Evolutionary conservation across 257 asterid species (phyloP).

Genomic region (Nicotiana attenuata): DNA sequence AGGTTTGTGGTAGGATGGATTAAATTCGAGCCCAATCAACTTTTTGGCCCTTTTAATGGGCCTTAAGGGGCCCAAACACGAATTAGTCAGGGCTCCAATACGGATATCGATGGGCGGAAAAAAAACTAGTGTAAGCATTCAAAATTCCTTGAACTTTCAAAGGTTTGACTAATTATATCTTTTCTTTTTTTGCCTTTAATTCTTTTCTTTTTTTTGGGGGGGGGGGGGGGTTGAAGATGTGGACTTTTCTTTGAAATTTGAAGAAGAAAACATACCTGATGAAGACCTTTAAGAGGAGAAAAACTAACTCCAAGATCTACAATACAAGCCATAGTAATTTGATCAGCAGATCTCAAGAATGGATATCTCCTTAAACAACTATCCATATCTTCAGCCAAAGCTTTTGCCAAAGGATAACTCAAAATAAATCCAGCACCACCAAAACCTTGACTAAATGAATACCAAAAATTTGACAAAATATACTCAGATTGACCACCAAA

Average conservation of each 20-base stretch:
- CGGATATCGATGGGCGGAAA: no score
- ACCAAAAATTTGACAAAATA: constrained; percentile 44
- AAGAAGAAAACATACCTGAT: constrained; percentile 33
- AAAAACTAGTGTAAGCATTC: background rate
- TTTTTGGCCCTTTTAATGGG: no score
- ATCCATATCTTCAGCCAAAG: constrained; percentile 43
- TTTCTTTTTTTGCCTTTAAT: background rate
- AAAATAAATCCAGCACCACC: constrained; percentile 61
- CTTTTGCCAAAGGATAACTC: constrained; percentile 50
- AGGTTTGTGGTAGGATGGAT: no score
- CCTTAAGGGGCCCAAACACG: no score
- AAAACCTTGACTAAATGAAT: constrained; percentile 51
- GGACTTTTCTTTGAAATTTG: background rate
- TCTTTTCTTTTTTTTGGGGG: no score
- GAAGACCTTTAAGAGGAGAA: constrained; percentile 55
- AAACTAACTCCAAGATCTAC: constrained; percentile 57
- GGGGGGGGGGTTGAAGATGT: background rate
- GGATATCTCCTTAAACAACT: constrained; percentile 46
- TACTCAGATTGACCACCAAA: constrained; percentile 59
- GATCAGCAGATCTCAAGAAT: constrained; percentile 36
- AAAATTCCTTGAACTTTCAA: background rate
- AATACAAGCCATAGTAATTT: constrained; percentile 45
- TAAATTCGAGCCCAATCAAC: no score
- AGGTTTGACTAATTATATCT: background rate
- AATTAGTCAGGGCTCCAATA: no score